A percentile compares a stretch with the other conserved stretches of the same genome.
phyloP scores from a whole-genome alignment of 371 early-diverging fungal species.

The Mucor racemosus region DNA sequence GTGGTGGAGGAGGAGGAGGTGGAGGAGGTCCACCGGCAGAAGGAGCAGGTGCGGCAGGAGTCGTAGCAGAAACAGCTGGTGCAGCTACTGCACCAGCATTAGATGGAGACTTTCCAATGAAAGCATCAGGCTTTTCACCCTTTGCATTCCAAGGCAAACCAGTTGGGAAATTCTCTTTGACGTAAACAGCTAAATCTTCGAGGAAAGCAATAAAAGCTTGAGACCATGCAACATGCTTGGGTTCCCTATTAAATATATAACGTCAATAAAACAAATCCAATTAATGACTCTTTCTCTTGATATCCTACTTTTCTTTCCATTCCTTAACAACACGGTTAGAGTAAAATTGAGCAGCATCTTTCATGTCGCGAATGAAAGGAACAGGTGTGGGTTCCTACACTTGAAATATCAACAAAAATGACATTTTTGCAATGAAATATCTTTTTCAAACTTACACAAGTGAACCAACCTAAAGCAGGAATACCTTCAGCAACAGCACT shows the following conservation, averaged over 20 bases:
- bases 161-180: constrained; percentile 88
- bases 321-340: constrained; percentile 90
- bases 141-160: constrained; percentile 93
- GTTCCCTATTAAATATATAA: constrained; percentile 56
- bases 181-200: constrained; percentile 79
- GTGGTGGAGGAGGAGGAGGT: constrained; percentile 73
- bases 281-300: background rate
- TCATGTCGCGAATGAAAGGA: constrained; percentile 87
- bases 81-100: constrained; percentile 36
- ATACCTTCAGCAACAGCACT: constrained; percentile 88
- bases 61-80: constrained; percentile 41
- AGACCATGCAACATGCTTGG: constrained; percentile 85
- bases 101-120: constrained; percentile 38
- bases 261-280: constrained; percentile 35
- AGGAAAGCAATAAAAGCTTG: constrained; percentile 72
- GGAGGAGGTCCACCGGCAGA: constrained; percentile 65
- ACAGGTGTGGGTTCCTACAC: constrained; percentile 85
- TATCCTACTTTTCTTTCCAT: constrained; percentile 82
- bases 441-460: constrained; percentile 63
- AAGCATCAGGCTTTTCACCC: constrained; percentile 65
- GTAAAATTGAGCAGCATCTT: constrained; percentile 92
- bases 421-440: background rate
- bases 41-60: constrained; percentile 53
- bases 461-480: constrained; percentile 93
- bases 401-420: background rate